Evolutionary conservation across 2,329 filamentous ascomycete genomes (phyloP), one percentile per base, ranked within the genome.

Genomic region (Graphilbum fragrans): DNA sequence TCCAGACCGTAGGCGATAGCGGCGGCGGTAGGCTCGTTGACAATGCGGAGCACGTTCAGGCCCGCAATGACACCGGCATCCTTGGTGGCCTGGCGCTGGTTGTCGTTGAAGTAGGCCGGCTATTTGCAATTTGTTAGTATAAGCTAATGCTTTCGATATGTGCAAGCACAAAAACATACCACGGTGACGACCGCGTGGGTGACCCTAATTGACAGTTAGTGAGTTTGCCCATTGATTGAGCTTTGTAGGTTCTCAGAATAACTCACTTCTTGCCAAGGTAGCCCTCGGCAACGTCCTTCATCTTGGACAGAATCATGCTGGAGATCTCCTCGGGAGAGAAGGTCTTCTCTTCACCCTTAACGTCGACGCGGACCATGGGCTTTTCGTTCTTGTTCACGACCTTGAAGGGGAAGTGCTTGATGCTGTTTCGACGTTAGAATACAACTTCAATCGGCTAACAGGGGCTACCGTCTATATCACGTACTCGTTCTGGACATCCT

Each of bases 361-460:
- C 70, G 39, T 82, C 64, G 54, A 90, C 83, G 60, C 82, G 74
- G 59, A 98, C 80, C 52, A 80, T 68, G 50, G 92, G 92, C 72
- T 95, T 94, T 61, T 80, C 87, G 65, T 83, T 78, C 73, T 92
- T 88, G 73, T 83, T 75, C 58, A 86, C 60, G 47, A 98, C 84
- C 70, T 86, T 86, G 82, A 90, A 98, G 58, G 92, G 90, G 77
- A 94, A 95, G 74, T 95, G 85, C 84, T 98, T 96, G 60, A 92
- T 76, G 60, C 47, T 49, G 40, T 19, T 3, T 6, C n/a, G n/a
- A 12, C 18, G 38, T 47, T 41, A 45, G 42, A 5, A 16, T 9
- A 12, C 7, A 11, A 9, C 16, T 10, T 12, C 23, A 10, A 2
- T 8, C 1, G 4, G 5, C 5, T 4, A 8, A 12, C 17, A 16